Base-by-base conservation (phyloP, 352 stramenopile genomes). In the Globisporangium recalcitrans region DNA sequence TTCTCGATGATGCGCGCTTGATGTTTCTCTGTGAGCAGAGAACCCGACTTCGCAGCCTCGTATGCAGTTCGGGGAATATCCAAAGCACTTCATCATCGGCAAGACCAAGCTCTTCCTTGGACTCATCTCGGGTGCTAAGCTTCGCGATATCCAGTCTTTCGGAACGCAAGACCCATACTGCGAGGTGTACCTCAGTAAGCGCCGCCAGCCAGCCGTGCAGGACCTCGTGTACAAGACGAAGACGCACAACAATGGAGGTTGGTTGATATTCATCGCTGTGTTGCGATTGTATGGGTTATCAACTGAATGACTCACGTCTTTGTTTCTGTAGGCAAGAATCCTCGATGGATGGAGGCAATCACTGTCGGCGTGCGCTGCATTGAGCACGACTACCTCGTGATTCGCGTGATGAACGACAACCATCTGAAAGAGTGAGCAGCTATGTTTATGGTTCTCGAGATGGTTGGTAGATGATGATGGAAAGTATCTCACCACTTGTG, bases 371-470 rank as follows among this genome's bases (percentile, higher is more conserved):
- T 90, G n/a, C 76, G 80, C 13, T 91, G 82, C 71, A 91, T 91
- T 60, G 80, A 91, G 62, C 82, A 91, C 64, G 78, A 90, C 47
- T 90, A 80, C 62, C 67, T 91, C n/a, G 76, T 83, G 56, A 75
- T 91, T 65, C 82, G 82, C 13, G 78, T 91, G 24, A 88, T 90
- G 77, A 89, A 91, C 63, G 77, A 89, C 72, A 91, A 91, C 68
- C 79, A 82, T 46, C 53, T 91, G 26, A 85, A 82, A 62, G 74
- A 91, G 82, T 91, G 65, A 55, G 27, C 7, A 38, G 48, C 16
- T 38, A 4, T 10, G 21, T 22, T 13, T 55, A 1, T 4, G 9
- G 9, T 40, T 16, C 16, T 36, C 14, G 26, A 53, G 8, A 9
- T 4, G 13, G 9, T 24, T 36, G 47, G 22, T 11, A 3, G 24